Evolutionary conservation across 306 rosid genomes (phyloP).

Genomic region (Medicago lupulina): DNA sequence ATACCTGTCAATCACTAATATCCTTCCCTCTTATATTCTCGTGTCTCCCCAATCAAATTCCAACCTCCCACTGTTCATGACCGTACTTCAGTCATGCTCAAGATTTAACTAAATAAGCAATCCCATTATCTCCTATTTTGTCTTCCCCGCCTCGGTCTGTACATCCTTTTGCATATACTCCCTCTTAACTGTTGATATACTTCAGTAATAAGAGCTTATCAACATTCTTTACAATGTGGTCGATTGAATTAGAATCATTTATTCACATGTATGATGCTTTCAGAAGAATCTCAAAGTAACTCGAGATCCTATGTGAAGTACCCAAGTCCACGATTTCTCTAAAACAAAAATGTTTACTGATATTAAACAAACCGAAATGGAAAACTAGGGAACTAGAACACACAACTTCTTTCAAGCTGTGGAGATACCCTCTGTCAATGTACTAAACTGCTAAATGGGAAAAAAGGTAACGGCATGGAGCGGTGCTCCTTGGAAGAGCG

Average conservation of each 20-base stretch:
- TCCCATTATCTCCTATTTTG: conserved; percentile 18
- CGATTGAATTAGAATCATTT: conserved; percentile 2
- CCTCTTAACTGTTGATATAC: background rate
- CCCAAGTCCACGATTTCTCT: background rate
- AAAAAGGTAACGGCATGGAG: background rate
- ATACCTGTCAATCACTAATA: conserved; percentile 16
- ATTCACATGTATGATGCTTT: conserved; percentile 11
- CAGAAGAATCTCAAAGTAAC: background rate
- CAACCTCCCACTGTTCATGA: conserved; percentile 1
- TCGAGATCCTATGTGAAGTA: background rate
- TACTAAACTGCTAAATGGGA: background rate
- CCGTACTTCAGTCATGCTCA: background rate
- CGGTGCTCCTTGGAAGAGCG: background rate
- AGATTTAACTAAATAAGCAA: background rate
- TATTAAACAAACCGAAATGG: background rate
- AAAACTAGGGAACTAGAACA: background rate
- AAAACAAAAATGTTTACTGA: conserved; percentile 10
- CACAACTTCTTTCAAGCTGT: background rate
- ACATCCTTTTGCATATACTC: background rate
- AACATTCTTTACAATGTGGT: conserved; percentile 18
- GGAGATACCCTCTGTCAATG: background rate
- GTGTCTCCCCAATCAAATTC: background rate
- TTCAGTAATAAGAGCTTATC: background rate
- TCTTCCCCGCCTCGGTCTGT: background rate
- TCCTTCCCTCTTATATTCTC: conserved; percentile 3